Conservation (phyloP, 140 eudicot species). For the Bidens hawaiensis region DNA sequence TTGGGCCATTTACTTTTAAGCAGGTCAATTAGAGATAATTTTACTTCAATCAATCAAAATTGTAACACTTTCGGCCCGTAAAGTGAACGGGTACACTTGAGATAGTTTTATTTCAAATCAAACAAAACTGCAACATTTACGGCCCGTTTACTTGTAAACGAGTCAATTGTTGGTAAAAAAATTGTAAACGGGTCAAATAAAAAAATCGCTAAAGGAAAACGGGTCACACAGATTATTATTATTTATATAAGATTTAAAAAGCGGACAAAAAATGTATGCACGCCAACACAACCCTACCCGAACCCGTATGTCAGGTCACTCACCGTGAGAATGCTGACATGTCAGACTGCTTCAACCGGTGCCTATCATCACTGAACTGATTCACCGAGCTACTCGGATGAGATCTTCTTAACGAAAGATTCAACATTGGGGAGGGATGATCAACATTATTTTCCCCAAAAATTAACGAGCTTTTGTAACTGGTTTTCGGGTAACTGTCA, state of each 20-base stretch:
- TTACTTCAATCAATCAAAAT: too few relatives aligned
- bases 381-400: slow-evolving; percentile 66
- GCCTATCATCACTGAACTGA: slow-evolving; percentile 50
- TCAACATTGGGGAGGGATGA: slow-evolving; percentile 53
- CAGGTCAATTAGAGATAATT: too few relatives aligned
- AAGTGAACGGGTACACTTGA: too few relatives aligned
- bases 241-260: too few relatives aligned
- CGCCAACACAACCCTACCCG: not conserved
- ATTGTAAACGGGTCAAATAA: not conserved
- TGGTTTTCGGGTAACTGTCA: slow-evolving; percentile 51
- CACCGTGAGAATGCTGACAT: slow-evolving; percentile 86
- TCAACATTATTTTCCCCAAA: slow-evolving; percentile 38
- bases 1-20: too few relatives aligned
- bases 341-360: slow-evolving; percentile 64
- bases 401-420: slow-evolving; percentile 70
- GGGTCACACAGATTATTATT: too few relatives aligned
- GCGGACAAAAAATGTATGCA: not conserved
- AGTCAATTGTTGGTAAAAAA: too few relatives aligned
- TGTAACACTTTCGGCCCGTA: too few relatives aligned
- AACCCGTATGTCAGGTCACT: slow-evolving; percentile 16
- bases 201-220: too few relatives aligned
- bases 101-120: too few relatives aligned
- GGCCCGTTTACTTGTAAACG: too few relatives aligned
- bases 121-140: too few relatives aligned
- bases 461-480: slow-evolving; percentile 33